Evolutionary conservation across 305 asterid species (phyloP), one percentile per base, ranked within the genome.

Genomic region (Plantago coronopus): DNA sequence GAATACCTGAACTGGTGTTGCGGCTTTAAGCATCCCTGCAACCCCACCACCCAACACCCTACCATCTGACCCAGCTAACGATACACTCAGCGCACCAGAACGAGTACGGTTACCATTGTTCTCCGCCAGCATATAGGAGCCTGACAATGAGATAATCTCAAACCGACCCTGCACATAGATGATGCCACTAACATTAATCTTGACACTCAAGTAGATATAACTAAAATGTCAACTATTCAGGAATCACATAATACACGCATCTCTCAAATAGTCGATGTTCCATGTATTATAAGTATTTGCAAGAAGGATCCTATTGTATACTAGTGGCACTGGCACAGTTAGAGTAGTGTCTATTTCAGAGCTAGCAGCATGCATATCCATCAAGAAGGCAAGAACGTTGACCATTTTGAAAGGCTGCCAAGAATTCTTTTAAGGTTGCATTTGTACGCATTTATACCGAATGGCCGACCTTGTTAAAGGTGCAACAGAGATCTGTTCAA

Each of bases 1-100:
- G 11, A n/a, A 44, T 63, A 91, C 98, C 95, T 91, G 98, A 58
- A 89, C 89, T 0, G 83, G 77, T n/a, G 96, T 70, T 40, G 96
- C 97, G 18, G 98, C 98, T 77, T 71, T 70, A 19, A 91, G 95
- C 64, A 65, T 18, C 49, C 96, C 98, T 7, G 88, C 87, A 62
- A 91, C 95, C 56, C 93, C 90, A 44, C 98, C 98, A 22, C 95
- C 98, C 76, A 86, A 63, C 40, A 91, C 96, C 61, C 83, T 78
- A 48, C 94, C 95, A 54, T 88, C 95, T 29, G 89, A 40, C 37
- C 95, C 90, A 44, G 97, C 95, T 77, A 91, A 48, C 0, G 95
- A 88, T 57, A 91, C 87, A 14, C 87, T 84, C 75, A 91, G 75
- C 17, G 74, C 74, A 42, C 84, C 78, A 20, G 72, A 58, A 72